These are phyloP conservation scores for Apiosordaria backusii DNA, from an alignment of 495 filamentous ascomycete genomes.

Conservation along the genomic window DNA sequence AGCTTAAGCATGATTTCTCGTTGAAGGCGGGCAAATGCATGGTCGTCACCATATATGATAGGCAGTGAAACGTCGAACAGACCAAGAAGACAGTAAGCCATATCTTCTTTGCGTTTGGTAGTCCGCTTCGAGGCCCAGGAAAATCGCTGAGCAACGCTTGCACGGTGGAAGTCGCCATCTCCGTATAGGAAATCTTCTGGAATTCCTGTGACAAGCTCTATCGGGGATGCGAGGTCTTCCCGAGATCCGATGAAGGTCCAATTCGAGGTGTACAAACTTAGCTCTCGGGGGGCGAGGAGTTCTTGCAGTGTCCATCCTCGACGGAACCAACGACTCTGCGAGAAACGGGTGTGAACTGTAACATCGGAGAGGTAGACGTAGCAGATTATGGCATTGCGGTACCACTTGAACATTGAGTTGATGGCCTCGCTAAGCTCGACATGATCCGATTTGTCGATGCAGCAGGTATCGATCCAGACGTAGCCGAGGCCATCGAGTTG, in stretches of 20 bases:
- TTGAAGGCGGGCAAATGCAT: constrained; percentile 1
- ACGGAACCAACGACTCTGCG: constrained; percentile 12
- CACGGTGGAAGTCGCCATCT: background rate
- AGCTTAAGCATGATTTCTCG: background rate
- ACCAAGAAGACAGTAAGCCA: constrained; percentile 42
- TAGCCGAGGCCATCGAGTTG: background rate
- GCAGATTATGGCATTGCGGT: constrained; percentile 2
- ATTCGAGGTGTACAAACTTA: background rate
- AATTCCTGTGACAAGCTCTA: constrained; percentile 4
- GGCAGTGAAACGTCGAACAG: constrained; percentile 43
- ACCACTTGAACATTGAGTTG: constrained; percentile 19
- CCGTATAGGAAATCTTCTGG: background rate
- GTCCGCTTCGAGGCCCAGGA: constrained; percentile 32
- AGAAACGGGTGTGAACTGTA: background rate
- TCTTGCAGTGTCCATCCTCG: constrained; percentile 18
- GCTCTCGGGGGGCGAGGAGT: background rate
- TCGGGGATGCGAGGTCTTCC: background rate
- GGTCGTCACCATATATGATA: constrained; percentile 41
- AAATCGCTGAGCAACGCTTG: constrained; percentile 26
- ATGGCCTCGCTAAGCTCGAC: constrained; percentile 10
- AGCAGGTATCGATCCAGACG: constrained; percentile 20
- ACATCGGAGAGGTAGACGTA: constrained; percentile 14
- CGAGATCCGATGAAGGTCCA: constrained; percentile 7
- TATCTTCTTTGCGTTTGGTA: constrained; percentile 36
- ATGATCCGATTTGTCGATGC: constrained; percentile 14